A percentile compares a stretch with the other conserved stretches of the same genome.
Conservation (phyloP, 257 asterid species). For the Jacaranda copaia region DNA sequence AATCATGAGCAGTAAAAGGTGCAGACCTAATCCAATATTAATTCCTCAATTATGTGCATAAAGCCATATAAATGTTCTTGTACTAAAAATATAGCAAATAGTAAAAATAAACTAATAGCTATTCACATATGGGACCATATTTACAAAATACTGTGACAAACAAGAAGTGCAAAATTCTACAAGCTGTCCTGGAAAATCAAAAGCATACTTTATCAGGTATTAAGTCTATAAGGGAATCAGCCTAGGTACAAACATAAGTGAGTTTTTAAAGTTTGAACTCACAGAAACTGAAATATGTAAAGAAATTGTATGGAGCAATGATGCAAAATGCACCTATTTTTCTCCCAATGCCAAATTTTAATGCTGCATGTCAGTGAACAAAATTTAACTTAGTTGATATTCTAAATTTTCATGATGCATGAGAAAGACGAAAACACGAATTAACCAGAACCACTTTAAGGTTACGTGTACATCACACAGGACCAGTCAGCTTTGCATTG, state of each 20-base stretch:
- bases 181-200: constrained; percentile 3
- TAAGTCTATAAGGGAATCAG: not conserved
- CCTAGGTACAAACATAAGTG: not conserved
- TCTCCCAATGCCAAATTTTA: not conserved
- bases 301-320: not conserved
- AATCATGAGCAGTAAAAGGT: constrained; percentile 9
- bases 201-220: not conserved
- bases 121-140: not conserved
- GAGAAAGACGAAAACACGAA: not conserved
- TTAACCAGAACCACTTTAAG: not conserved
- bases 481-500: not conserved
- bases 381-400: not conserved
- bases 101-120: not conserved
- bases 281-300: not conserved
- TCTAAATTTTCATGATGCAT: not conserved
- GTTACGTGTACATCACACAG: not conserved
- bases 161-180: not conserved
- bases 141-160: not conserved
- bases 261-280: constrained; percentile 4
- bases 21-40: constrained; percentile 24
- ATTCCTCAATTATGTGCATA: not conserved
- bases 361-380: not conserved
- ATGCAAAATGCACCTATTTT: constrained; percentile 11
- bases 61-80: not conserved
- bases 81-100: not conserved